These are phyloP conservation scores for Tripterygium wilfordii DNA, from an alignment of 177 flowering plant genomes.

Conservation along the genomic window DNA sequence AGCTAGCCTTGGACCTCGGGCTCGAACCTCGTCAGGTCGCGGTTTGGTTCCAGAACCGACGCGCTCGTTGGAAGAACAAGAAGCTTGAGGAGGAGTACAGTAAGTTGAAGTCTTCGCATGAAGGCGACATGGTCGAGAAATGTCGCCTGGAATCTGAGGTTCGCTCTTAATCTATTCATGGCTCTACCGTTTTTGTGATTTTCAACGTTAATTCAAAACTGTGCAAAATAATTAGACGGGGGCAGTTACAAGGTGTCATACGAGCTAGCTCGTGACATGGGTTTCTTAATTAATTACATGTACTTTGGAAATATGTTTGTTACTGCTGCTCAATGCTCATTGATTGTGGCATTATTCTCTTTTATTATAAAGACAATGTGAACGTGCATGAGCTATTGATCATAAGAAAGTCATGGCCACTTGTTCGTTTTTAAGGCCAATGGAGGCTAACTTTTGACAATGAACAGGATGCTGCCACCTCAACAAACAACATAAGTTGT, in stretches of 20 bases:
- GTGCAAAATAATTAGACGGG: too few species aligned
- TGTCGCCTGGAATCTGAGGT: conserved; percentile 79
- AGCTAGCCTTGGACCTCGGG: conserved; percentile 68
- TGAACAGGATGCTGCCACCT: conserved; percentile 19
- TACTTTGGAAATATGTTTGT: too few species aligned
- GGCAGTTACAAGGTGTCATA: too few species aligned
- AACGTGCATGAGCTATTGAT: conserved; percentile 31
- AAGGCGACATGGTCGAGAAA: conserved; percentile 42
- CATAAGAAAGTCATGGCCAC: conserved; percentile 18
- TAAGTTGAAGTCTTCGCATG: conserved; percentile 45
- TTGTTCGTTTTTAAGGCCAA: neutral
- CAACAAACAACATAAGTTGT: conserved; percentile 15
- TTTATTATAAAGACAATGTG: too few species aligned
- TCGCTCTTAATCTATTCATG: neutral
- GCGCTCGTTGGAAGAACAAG: conserved; percentile 88
- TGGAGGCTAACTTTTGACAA: conserved; percentile 10
- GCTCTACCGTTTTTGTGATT: neutral
- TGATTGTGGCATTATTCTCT: too few species aligned
- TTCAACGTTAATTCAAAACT: too few species aligned
- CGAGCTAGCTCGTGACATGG: too few species aligned
- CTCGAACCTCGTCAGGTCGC: conserved; percentile 87
- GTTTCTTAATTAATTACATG: too few species aligned
- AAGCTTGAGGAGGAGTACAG: conserved; percentile 73
- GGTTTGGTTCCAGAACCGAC: conserved; percentile 93
- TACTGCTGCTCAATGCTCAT: too few species aligned